Percentiles rank a stretch among this genome's conserved stretches.
Conservation (phyloP, 495 filamentous ascomycete genomes). For the Aspergillus saccharolyticus region DNA sequence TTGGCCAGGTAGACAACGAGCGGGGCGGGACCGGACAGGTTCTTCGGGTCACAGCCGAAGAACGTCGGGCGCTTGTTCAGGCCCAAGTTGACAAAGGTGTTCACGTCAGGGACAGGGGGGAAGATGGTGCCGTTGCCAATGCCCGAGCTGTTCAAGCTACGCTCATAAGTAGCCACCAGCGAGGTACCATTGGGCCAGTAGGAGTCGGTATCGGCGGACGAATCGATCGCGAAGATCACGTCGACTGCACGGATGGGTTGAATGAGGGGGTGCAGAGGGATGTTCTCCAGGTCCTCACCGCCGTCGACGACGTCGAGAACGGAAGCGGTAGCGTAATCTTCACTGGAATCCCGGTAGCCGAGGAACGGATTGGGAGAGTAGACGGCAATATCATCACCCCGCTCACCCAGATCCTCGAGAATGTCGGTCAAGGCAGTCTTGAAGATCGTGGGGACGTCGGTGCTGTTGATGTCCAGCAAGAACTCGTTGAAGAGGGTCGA, state of each 20-base stretch:
- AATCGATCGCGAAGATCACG: slow-evolving; percentile 86
- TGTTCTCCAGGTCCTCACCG: slow-evolving; percentile 80
- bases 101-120: slow-evolving; percentile 68
- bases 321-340: slow-evolving; percentile 45
- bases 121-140: slow-evolving; percentile 79
- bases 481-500: slow-evolving; percentile 79
- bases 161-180: slow-evolving; percentile 76
- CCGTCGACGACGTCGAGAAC: slow-evolving; percentile 78
- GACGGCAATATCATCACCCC: slow-evolving; percentile 71
- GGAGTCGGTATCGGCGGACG: slow-evolving; percentile 67
- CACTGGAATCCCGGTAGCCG: slow-evolving; percentile 55
- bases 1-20: slow-evolving; percentile 84
- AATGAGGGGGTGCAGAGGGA: slow-evolving; percentile 77
- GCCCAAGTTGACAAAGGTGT: slow-evolving; percentile 79
- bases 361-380: slow-evolving; percentile 82
- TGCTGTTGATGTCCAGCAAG: slow-evolving; percentile 51
- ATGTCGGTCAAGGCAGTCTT: slow-evolving; percentile 46
- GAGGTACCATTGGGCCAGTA: slow-evolving; percentile 83
- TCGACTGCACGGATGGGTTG: slow-evolving; percentile 73
- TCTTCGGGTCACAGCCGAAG: slow-evolving; percentile 77
- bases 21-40: slow-evolving; percentile 47
- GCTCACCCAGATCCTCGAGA: slow-evolving; percentile 46
- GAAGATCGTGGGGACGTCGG: slow-evolving; percentile 48
- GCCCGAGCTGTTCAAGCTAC: slow-evolving; percentile 46
- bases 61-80: slow-evolving; percentile 82